These are phyloP conservation scores for Collybiopsis confluens DNA, from an alignment of 768 basidiomycete species.

Conservation along the genomic window DNA sequence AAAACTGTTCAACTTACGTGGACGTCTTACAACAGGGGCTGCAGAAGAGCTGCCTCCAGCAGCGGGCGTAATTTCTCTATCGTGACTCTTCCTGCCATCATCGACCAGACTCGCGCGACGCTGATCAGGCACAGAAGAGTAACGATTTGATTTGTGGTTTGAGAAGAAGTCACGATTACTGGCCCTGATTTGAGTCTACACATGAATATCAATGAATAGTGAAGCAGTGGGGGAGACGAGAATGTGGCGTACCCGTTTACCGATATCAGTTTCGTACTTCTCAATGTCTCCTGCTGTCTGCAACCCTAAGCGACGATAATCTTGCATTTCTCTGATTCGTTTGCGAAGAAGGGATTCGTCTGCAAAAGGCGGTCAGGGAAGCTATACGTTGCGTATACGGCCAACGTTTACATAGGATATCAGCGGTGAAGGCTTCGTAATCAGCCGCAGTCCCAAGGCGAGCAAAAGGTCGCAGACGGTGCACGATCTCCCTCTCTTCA, in stretches of 20 bases:
- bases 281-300: conserved; percentile 86
- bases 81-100: conserved; percentile 54
- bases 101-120: conserved; percentile 38
- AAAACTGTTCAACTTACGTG: conserved; percentile 13
- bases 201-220: neutral
- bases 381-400: neutral
- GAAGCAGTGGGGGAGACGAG: neutral
- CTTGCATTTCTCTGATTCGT: conserved; percentile 86
- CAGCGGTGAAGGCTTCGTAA: conserved; percentile 82
- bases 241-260: conserved; percentile 58
- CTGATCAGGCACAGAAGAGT: conserved; percentile 52
- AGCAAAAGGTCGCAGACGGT: conserved; percentile 87
- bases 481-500: conserved; percentile 88
- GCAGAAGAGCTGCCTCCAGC: conserved; percentile 32
- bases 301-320: conserved; percentile 83
- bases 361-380: conserved; percentile 24
- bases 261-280: conserved; percentile 74
- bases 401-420: conserved; percentile 74
- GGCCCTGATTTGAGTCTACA: conserved; percentile 60
- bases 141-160: conserved; percentile 49
- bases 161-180: conserved; percentile 54
- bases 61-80: conserved; percentile 59
- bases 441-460: conserved; percentile 88
- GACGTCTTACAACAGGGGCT: conserved; percentile 29
- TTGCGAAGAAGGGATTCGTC: conserved; percentile 87